Evolutionary conservation across 345 rosid genomes (phyloP).

Genomic region (Acer campestre): DNA sequence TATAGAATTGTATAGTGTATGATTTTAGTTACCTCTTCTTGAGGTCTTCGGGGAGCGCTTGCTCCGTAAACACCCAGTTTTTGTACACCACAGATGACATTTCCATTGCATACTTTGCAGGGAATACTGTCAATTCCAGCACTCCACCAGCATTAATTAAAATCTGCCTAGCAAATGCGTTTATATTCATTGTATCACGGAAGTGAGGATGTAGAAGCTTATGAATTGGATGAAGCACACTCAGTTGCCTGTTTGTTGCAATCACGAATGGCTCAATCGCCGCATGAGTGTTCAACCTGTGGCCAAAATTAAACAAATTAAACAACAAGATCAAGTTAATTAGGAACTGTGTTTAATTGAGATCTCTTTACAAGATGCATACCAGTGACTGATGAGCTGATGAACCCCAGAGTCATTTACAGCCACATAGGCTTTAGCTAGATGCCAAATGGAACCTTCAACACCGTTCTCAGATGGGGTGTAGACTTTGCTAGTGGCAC

Average conservation of each 20-base stretch:
- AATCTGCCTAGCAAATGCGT: conserved; percentile 60
- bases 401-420: conserved; percentile 89
- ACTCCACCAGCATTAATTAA: conserved; percentile 65
- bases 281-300: conserved; percentile 74
- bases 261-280: conserved; percentile 71
- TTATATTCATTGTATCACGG: conserved; percentile 81
- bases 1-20: background rate
- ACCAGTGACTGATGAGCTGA: conserved; percentile 96
- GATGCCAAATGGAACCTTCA: conserved; percentile 68
- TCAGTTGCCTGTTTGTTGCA: conserved; percentile 76
- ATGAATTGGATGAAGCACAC: conserved; percentile 76
- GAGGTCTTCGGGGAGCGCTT: conserved; percentile 73
- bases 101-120: conserved; percentile 66
- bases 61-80: conserved; percentile 63
- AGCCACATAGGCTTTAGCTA: conserved; percentile 87
- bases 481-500: conserved; percentile 61
- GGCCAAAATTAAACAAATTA: background rate
- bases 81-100: conserved; percentile 55
- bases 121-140: conserved; percentile 64
- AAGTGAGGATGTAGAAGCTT: conserved; percentile 81
- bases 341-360: too few relatives aligned
- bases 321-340: background rate
- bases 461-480: conserved; percentile 68
- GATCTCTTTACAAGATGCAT: conserved; percentile 18
- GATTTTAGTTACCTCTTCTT: conserved; percentile 53